Evolutionary conservation across 352 stramenopile genomes (phyloP).

Genomic region (Aphanomyces astaci): DNA sequence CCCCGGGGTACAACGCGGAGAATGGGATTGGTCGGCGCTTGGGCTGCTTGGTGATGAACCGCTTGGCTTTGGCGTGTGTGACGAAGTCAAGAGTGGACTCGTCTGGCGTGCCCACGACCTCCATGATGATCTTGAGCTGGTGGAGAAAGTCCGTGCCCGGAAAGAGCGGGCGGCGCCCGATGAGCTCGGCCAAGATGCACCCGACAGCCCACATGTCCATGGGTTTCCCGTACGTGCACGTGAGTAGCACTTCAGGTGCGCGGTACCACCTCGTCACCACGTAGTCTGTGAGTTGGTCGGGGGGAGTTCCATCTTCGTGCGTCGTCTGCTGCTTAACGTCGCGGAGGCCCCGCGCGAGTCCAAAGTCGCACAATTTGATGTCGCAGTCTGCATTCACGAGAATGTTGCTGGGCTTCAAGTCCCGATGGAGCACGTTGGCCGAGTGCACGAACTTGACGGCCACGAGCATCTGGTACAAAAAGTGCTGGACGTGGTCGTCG

Average conservation of each 20-base stretch:
- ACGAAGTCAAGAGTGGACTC: constrained; percentile 96
- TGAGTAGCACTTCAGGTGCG: constrained; percentile 69
- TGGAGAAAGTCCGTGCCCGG: constrained; percentile 91
- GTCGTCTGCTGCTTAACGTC: neutral
- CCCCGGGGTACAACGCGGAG: constrained; percentile 38
- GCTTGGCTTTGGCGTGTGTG: constrained; percentile 79
- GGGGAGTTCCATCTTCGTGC: neutral
- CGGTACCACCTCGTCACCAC: constrained; percentile 67
- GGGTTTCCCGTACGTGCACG: constrained; percentile 73
- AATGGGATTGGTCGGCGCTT: constrained; percentile 46
- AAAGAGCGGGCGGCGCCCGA: constrained; percentile 96
- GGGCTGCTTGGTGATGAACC: constrained; percentile 74
- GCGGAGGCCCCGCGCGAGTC: constrained; percentile 59
- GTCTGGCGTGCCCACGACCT: constrained; percentile 92
- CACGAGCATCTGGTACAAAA: constrained; percentile 77
- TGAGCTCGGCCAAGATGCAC: constrained; percentile 99
- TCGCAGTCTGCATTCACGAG: constrained; percentile 89
- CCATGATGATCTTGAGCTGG: constrained; percentile 95
- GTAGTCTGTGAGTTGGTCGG: constrained; percentile 52
- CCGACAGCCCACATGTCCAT: constrained; percentile 95
- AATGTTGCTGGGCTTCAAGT: constrained; percentile 97
- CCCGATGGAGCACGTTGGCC: constrained; percentile 71
- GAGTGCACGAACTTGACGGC: constrained; percentile 76
- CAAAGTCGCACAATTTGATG: constrained; percentile 87
- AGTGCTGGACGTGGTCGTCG: constrained; percentile 68